Conservation (phyloP, 2,329 filamentous ascomycete genomes). For the Cercospora beticola region DNA sequence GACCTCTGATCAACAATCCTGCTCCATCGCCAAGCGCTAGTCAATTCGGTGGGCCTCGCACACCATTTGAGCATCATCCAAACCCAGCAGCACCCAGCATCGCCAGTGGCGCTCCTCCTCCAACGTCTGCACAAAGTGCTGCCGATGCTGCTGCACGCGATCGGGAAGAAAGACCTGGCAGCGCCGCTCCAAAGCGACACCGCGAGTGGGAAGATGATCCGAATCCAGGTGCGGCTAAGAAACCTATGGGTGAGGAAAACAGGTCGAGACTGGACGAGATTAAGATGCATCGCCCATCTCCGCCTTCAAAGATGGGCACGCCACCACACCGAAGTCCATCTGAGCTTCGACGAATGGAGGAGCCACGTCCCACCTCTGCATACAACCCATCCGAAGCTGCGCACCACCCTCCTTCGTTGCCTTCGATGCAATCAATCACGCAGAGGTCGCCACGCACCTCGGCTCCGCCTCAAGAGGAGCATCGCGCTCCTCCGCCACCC, state of each 20-base stretch:
- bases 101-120: constrained; percentile 67
- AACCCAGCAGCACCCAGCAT: constrained; percentile 62
- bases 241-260: constrained; percentile 83
- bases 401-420: constrained; percentile 72
- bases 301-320: constrained; percentile 49
- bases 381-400: constrained; percentile 93
- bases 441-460: constrained; percentile 55
- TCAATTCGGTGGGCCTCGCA: constrained; percentile 67
- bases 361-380: constrained; percentile 62
- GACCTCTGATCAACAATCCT: constrained; percentile 78
- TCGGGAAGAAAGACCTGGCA: constrained; percentile 72
- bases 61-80: constrained; percentile 73
- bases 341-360: constrained; percentile 61
- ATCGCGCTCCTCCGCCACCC: constrained; percentile 34
- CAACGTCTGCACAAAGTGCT: constrained; percentile 56
- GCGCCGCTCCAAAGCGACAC: constrained; percentile 75
- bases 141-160: constrained; percentile 68
- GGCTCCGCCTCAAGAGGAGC: constrained; percentile 49
- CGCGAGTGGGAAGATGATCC: constrained; percentile 90
- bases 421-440: constrained; percentile 48
- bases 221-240: constrained; percentile 60
- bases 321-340: constrained; percentile 81
- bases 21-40: constrained; percentile 76
- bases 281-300: constrained; percentile 65
- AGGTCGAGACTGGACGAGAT: constrained; percentile 84